Percentiles rank a stretch among this genome's conserved stretches.
These are phyloP conservation scores for Stereocaulon alpinum DNA, from an alignment of 495 filamentous ascomycete genomes.

Conservation along the genomic window DNA sequence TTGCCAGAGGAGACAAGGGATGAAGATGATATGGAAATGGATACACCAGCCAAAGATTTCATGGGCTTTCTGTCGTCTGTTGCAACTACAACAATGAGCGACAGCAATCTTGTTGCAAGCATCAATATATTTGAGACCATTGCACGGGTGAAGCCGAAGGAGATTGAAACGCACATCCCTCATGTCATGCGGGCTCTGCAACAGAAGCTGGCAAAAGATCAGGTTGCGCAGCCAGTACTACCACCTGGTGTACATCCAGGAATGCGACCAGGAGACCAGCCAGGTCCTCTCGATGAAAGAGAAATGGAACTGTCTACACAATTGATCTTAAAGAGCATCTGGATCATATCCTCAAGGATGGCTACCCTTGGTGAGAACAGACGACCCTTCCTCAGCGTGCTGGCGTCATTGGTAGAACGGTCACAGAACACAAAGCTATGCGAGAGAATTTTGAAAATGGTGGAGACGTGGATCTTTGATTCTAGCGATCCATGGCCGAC, in stretches of 20 bases:
- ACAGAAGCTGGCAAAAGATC: conserved; percentile 84
- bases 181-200: conserved; percentile 89
- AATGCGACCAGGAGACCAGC: conserved; percentile 25
- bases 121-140: conserved; percentile 89
- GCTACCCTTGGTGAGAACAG: conserved; percentile 86
- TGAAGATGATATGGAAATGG: conserved; percentile 81
- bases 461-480: conserved; percentile 92
- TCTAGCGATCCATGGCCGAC: conserved; percentile 90
- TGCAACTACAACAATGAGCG: conserved; percentile 62
- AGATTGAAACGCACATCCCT: conserved; percentile 80
- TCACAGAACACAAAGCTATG: conserved; percentile 77
- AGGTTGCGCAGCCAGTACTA: conserved; percentile 64
- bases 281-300: conserved; percentile 51
- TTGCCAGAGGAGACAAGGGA: conserved; percentile 79
- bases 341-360: conserved; percentile 83
- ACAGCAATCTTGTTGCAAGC: conserved; percentile 68
- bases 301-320: conserved; percentile 77
- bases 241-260: conserved; percentile 31
- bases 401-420: conserved; percentile 90
- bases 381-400: conserved; percentile 83
- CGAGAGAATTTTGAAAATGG: conserved; percentile 83
- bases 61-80: conserved; percentile 69
- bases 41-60: conserved; percentile 63
- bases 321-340: conserved; percentile 86
- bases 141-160: conserved; percentile 67